Evolutionary conservation across 2,329 filamentous ascomycete species (phyloP).

Genomic region (Neofusicoccum ribis): DNA sequence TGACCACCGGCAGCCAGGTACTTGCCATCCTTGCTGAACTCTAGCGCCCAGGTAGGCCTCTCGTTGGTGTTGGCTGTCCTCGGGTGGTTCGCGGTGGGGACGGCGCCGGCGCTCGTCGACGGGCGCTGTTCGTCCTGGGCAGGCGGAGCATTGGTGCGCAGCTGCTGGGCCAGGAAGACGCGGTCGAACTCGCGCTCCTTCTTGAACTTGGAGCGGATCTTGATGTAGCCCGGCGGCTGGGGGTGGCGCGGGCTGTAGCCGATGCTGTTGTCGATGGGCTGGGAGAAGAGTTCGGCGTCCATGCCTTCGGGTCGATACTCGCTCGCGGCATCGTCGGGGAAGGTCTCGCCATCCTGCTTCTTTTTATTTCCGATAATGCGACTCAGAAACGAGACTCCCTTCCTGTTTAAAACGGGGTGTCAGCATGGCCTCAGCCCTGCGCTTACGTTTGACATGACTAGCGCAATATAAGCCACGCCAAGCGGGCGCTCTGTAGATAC

Average conservation of each 20-base stretch:
- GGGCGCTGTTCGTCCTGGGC: conserved; percentile 31
- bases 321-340: conserved; percentile 43
- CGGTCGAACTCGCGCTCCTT: conserved; percentile 79
- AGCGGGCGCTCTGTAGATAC: background rate
- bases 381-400: conserved; percentile 86
- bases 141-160: conserved; percentile 57
- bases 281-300: conserved; percentile 79
- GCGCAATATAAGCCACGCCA: conserved; percentile 14
- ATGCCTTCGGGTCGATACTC: conserved; percentile 73
- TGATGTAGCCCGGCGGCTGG: conserved; percentile 87
- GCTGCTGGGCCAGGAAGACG: conserved; percentile 87
- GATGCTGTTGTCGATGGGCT: conserved; percentile 63
- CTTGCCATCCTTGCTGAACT: conserved; percentile 89
- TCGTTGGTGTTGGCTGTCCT: conserved; percentile 28
- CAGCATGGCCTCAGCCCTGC: conserved; percentile 14
- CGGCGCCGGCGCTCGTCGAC: conserved; percentile 21
- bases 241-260: conserved; percentile 86
- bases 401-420: conserved; percentile 53
- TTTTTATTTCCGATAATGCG: conserved; percentile 79
- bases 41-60: conserved; percentile 84
- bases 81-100: background rate
- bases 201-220: conserved; percentile 78
- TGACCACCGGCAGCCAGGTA: conserved; percentile 92
- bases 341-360: conserved; percentile 47
- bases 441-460: conserved; percentile 20